Evolutionary conservation across 345 rosid species (phyloP), one percentile per base, ranked within the genome.

Genomic region (Rubroshorea leprosula): DNA sequence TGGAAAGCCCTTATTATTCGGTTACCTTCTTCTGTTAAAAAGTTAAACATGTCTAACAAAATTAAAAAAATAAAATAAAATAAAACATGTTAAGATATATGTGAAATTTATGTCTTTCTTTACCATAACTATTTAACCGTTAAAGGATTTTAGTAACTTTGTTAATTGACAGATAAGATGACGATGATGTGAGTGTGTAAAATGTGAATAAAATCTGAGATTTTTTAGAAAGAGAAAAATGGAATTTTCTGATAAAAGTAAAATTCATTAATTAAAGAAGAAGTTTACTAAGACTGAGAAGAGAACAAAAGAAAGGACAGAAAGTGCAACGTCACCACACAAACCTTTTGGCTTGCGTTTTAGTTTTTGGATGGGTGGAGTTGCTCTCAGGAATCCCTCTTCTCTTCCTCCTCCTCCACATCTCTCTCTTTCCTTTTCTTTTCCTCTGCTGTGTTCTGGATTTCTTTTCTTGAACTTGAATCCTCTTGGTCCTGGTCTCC

Each of bases 251-350:
- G 55, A 29, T 13, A 43, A 69, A 38, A 24, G 53, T 12, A 17
- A 47, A 41, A 10, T 23, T 61, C 39, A 59, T 45, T 66, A 64
- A 49, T 62, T 24, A 58, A 47, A 63, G 48, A 44, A 60, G 19
- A 29, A 19, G 19, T 51, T 21, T 57, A 22, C 44, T n/a, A 20
- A 51, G 60, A 56, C 74, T 46, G 23, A 66, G 58, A 64, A 67
- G 70, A 63, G 53, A 64, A 70, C 74, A 64, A 54, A 62, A 66
- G 70, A 79, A 74, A 77, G 68, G 79, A 79, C 82, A 79, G 80
- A 67, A 72, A 82, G 76, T 66, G 72, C 77, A 70, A 70, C 70
- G 62, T 76, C 79, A 72, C 62, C 60, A 20, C 49, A 72, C 57
- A 72, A 48, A 60, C 58, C 66, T 64, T 56, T 55, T 60, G 52